phyloP scores from a whole-genome alignment of 306 rosid genomes.

The Begonia masoniana region DNA sequence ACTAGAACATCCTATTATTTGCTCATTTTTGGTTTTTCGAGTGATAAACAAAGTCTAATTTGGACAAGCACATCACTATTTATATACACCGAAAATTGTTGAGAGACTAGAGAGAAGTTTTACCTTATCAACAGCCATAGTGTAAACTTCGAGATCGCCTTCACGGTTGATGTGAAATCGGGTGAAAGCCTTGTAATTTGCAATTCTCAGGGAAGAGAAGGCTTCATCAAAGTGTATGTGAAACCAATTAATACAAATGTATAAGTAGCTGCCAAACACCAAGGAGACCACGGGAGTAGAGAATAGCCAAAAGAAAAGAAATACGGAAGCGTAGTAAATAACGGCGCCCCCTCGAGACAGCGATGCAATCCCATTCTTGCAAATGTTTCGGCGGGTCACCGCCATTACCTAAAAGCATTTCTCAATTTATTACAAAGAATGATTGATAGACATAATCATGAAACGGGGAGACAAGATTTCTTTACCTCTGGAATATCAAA shows the following conservation, averaged over 20 bases:
- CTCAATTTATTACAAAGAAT: conserved; percentile 3
- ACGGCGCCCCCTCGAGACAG: conserved; percentile 63
- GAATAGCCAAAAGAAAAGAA: conserved; percentile 90
- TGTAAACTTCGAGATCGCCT: conserved; percentile 90
- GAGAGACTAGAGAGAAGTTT: not conserved
- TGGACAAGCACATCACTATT: too few species aligned
- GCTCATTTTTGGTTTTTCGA: not conserved
- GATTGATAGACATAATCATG: conserved; percentile 1
- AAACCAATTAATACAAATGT: conserved; percentile 91
- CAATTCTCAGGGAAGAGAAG: conserved; percentile 89
- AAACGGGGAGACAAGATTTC: conserved; percentile 3
- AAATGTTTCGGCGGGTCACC: conserved; percentile 71
- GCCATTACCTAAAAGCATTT: conserved; percentile 76
- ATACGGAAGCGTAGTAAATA: conserved; percentile 78
- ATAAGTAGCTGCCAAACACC: conserved; percentile 85
- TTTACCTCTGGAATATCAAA: conserved; percentile 97
- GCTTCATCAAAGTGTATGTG: conserved; percentile 96
- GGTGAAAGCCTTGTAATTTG: conserved; percentile 86
- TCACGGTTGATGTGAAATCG: conserved; percentile 57
- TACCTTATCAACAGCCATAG: conserved; percentile 94
- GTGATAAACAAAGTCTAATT: not conserved
- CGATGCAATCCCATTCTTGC: conserved; percentile 76
- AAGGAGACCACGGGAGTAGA: conserved; percentile 93
- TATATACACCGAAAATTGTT: too few species aligned
- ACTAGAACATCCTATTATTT: too few species aligned